phyloP scores from a whole-genome alignment of 2,329 filamentous ascomycete genomes.

The Xylaria sp. region DNA sequence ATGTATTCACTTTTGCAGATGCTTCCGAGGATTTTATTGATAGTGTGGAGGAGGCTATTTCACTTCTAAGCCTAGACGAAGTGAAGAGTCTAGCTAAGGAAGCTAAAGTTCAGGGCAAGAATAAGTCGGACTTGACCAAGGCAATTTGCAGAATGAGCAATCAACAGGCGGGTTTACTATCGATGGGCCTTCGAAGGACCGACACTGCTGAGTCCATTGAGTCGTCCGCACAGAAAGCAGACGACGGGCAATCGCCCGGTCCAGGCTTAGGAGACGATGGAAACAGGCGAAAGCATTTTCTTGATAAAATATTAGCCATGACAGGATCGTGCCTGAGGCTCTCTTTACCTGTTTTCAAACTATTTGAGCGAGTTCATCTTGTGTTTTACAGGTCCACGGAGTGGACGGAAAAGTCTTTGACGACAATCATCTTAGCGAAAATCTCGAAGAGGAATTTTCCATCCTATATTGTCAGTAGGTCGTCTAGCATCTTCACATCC shows the following conservation, averaged over 20 bases:
- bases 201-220: conserved; percentile 67
- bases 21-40: conserved; percentile 77
- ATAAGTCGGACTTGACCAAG: conserved; percentile 81
- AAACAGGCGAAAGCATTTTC: conserved; percentile 79
- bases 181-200: conserved; percentile 72
- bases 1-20: conserved; percentile 82
- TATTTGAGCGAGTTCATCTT: conserved; percentile 94
- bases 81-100: conserved; percentile 86
- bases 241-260: conserved; percentile 49
- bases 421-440: conserved; percentile 91
- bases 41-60: conserved; percentile 84
- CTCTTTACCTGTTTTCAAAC: conserved; percentile 74
- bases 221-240: conserved; percentile 58
- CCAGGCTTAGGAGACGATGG: conserved; percentile 52
- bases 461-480: conserved; percentile 88
- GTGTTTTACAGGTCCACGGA: conserved; percentile 96
- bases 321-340: conserved; percentile 88
- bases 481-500: conserved; percentile 86
- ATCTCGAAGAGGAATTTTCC: conserved; percentile 91
- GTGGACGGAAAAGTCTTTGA: conserved; percentile 97
- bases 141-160: conserved; percentile 80
- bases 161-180: conserved; percentile 79
- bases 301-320: conserved; percentile 78
- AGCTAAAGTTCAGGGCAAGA: conserved; percentile 86
- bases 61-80: conserved; percentile 86